Evolutionary conservation across 371 early-diverging fungal species (phyloP).

Genomic region (Mortierella sp.): DNA sequence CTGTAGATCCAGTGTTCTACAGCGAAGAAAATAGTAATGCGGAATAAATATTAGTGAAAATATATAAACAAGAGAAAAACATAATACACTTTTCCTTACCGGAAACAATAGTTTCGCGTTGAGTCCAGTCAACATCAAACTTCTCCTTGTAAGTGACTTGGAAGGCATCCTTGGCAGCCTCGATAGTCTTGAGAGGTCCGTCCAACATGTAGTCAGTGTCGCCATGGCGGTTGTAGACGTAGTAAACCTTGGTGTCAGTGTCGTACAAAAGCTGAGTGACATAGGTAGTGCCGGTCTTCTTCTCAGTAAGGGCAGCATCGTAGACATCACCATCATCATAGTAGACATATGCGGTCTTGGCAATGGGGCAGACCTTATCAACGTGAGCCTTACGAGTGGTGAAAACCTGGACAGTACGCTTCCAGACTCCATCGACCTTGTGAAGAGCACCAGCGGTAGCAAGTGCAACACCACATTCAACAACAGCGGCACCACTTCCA

Average conservation of each 20-base stretch:
- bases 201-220: constrained; percentile 30
- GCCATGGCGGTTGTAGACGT: constrained; percentile 35
- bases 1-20: constrained; percentile 13
- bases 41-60: no score
- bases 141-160: constrained; percentile 19
- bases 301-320: constrained; percentile 6
- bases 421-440: constrained; percentile 33
- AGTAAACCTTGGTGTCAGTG: constrained; percentile 22
- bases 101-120: constrained; percentile 21
- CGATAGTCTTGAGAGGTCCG: constrained; percentile 24
- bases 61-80: no score
- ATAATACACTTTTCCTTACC: background rate
- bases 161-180: constrained; percentile 22
- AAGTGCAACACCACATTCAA: constrained; percentile 1
- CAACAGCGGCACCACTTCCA: constrained; percentile 5
- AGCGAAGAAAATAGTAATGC: no score
- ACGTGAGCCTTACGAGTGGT: constrained; percentile 40
- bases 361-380: constrained; percentile 23
- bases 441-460: constrained; percentile 11
- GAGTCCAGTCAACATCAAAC: constrained; percentile 14
- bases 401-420: constrained; percentile 25
- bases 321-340: constrained; percentile 21
- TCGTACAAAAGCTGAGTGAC: constrained; percentile 33
- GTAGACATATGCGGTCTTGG: constrained; percentile 20
- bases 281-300: constrained; percentile 16